Conservation (phyloP, 345 rosid species). For the Litchi chinensis region DNA sequence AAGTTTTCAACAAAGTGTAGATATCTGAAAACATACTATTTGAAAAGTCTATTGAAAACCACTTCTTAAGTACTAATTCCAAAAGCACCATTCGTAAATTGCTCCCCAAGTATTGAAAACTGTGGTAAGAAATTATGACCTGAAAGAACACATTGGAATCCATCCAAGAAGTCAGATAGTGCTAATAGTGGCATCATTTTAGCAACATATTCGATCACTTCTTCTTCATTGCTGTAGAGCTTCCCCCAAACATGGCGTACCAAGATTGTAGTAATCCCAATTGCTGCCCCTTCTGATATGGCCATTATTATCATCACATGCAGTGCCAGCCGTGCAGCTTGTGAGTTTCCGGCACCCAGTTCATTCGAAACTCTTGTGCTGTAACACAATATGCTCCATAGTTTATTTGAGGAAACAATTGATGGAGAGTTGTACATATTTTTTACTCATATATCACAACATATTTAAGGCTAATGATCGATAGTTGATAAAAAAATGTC, state of each 20-base stretch:
- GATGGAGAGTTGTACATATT: no score
- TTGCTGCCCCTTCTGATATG: conserved; percentile 39
- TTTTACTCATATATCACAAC: no score
- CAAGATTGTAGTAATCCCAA: conserved; percentile 42
- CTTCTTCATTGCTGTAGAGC: conserved; percentile 48
- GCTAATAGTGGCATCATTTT: conserved; percentile 52
- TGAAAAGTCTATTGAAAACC: no score
- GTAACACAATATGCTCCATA: background rate
- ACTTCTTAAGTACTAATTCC: background rate
- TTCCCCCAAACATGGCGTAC: conserved; percentile 53
- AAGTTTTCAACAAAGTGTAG: no score
- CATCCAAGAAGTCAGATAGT: conserved; percentile 46
- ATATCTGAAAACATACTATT: no score
- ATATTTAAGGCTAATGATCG: no score
- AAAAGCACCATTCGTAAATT: background rate
- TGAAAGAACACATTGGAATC: conserved; percentile 52
- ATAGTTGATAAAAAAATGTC: no score
- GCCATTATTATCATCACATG: conserved; percentile 45
- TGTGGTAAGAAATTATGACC: conserved; percentile 26
- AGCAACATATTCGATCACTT: conserved; percentile 41
- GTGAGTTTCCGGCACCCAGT: conserved; percentile 54
- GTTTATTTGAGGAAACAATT: no score
- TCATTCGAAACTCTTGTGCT: conserved; percentile 71
- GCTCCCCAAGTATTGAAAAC: no score
- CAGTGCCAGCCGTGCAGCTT: conserved; percentile 48